Percentiles rank a stretch among this genome's conserved stretches.
Evolutionary conservation across 2,329 filamentous ascomycete species (phyloP).

Genomic region (Ophiognomonia clavigignenti-juglandacearum): DNA sequence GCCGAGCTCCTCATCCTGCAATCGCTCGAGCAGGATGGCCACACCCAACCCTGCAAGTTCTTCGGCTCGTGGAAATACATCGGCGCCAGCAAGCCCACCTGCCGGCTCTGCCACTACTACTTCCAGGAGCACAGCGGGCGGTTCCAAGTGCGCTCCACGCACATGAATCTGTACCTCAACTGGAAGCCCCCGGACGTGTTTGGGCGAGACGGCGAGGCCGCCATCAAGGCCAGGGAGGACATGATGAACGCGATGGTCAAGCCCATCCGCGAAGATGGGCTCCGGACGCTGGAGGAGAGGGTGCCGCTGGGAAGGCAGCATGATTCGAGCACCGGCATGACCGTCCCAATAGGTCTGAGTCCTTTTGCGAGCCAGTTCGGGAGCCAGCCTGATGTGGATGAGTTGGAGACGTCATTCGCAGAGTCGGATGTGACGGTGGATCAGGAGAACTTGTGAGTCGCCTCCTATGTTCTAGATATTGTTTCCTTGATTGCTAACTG

Average conservation of each 20-base stretch:
- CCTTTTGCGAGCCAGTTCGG: neutral
- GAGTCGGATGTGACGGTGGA: neutral
- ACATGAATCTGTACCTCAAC: slow-evolving; percentile 19
- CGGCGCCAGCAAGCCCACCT: slow-evolving; percentile 22
- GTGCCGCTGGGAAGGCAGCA: neutral
- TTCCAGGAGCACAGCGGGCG: slow-evolving; percentile 12
- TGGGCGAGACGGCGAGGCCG: slow-evolving; percentile 13
- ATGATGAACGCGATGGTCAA: slow-evolving; percentile 1
- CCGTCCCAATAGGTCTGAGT: neutral
- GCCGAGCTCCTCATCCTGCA: slow-evolving; percentile 19
- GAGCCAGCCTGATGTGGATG: neutral
- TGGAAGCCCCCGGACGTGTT: slow-evolving; percentile 19
- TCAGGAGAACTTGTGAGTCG: no score
- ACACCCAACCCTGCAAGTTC: slow-evolving; percentile 11
- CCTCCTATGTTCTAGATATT: no score
- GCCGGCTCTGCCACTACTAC: slow-evolving; percentile 20
- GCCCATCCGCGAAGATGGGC: slow-evolving; percentile 2
- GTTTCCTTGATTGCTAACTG: no score
- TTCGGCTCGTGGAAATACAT: slow-evolving; percentile 20
- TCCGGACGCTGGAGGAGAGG: slow-evolving; percentile 4
- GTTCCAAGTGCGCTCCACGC: slow-evolving; percentile 13
- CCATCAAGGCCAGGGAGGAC: slow-evolving; percentile 3
- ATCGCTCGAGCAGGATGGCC: slow-evolving; percentile 11
- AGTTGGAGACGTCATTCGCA: neutral
- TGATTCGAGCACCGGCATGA: slow-evolving; percentile 6